A percentile compares a stretch with the other conserved stretches of the same genome.
Conservation (phyloP, 352 stramenopile species). For the Phytophthora pluvialis region DNA sequence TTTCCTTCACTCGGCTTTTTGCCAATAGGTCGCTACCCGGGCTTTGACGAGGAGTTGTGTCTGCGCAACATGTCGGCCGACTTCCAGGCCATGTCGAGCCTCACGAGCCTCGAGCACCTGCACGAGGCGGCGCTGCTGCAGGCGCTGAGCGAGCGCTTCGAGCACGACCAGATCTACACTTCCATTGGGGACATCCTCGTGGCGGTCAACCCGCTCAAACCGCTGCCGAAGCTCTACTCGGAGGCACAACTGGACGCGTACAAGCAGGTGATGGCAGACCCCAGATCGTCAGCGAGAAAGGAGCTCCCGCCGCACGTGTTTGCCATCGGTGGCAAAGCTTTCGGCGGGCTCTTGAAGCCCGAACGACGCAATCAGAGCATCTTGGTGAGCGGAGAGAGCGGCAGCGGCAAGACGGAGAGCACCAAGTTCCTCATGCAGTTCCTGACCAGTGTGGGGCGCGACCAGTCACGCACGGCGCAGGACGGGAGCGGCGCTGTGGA, state of each 20-base stretch:
- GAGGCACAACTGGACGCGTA: conserved; percentile 67
- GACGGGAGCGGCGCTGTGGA: conserved; percentile 58
- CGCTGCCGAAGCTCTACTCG: conserved; percentile 67
- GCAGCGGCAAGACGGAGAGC: conserved; percentile 96
- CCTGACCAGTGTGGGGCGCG: conserved; percentile 88
- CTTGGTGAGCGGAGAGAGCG: conserved; percentile 92
- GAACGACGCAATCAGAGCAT: conserved; percentile 91
- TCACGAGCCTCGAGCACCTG: conserved; percentile 83
- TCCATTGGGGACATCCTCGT: conserved; percentile 89
- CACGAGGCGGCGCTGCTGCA: conserved; percentile 86
- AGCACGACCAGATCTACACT: conserved; percentile 84
- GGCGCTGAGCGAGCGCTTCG: conserved; percentile 79
- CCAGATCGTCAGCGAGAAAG: conserved; percentile 10
- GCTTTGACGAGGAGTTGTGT: conserved; percentile 52
- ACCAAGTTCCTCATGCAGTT: conserved; percentile 98
- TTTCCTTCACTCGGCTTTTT: not conserved
- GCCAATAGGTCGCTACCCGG: conserved; percentile 38
- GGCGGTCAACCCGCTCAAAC: conserved; percentile 85
- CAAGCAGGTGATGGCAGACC: conserved; percentile 49
- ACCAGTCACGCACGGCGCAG: conserved; percentile 27
- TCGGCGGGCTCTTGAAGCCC: conserved; percentile 66
- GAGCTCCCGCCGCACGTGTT: conserved; percentile 89
- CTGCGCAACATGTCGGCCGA: conserved; percentile 71
- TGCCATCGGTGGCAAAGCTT: conserved; percentile 89
- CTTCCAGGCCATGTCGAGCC: conserved; percentile 61